These are phyloP conservation scores for Linnemannia zychae DNA, from an alignment of 192 early-diverging fungal species.

Conservation along the genomic window DNA sequence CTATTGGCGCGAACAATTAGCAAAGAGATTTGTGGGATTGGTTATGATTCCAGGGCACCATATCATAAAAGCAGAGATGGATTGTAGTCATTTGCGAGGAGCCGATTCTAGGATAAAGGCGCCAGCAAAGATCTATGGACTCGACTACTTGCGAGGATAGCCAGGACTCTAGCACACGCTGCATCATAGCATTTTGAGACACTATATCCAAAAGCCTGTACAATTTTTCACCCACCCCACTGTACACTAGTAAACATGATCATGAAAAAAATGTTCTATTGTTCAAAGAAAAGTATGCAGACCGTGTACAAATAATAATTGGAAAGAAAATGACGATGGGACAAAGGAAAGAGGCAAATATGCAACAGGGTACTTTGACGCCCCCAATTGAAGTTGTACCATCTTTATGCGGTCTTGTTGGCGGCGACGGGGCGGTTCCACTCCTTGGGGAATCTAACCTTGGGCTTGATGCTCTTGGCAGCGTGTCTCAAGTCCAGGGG, in stretches of 20 bases:
- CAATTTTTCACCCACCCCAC: not conserved
- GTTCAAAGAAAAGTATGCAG: not conserved
- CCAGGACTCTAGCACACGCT: not conserved
- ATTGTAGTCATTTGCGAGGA: slow-evolving; percentile 53
- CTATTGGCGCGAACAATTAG: slow-evolving; percentile 12
- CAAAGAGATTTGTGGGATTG: slow-evolving; percentile 70
- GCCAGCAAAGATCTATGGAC: slow-evolving; percentile 5
- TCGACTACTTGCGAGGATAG: slow-evolving; percentile 31
- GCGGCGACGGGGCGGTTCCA: slow-evolving; percentile 65
- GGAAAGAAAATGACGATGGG: not conserved
- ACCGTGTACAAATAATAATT: not conserved
- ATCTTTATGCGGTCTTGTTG: slow-evolving; percentile 14
- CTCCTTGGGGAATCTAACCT: slow-evolving; percentile 72
- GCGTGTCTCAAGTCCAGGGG: slow-evolving; percentile 71
- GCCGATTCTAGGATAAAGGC: slow-evolving; percentile 27
- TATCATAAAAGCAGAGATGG: slow-evolving; percentile 71
- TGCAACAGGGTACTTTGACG: not conserved
- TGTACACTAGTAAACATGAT: not conserved
- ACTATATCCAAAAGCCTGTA: not conserved
- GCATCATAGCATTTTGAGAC: not conserved
- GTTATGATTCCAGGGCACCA: slow-evolving; percentile 86
- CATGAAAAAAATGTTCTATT: not conserved
- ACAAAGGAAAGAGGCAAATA: not conserved
- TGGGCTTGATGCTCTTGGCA: slow-evolving; percentile 57
- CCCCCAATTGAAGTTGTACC: not conserved